A percentile compares a stretch with the other conserved stretches of the same genome.
Conservation (phyloP, 352 stramenopile genomes). For the Pythium scleroteichum region DNA sequence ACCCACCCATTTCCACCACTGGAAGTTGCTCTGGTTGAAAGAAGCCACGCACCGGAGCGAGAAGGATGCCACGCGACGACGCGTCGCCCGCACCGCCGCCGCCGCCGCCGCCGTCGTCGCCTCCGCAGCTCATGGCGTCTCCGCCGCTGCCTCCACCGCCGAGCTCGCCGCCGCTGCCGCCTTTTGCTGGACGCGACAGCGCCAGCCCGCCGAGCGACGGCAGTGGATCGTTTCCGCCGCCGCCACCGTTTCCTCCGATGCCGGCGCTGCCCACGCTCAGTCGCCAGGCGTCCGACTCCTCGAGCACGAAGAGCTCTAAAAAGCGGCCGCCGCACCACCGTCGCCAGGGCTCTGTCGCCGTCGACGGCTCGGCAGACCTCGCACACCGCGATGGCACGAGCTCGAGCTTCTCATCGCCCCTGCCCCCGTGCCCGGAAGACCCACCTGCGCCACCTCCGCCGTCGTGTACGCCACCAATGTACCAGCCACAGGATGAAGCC, state of each 20-base stretch:
- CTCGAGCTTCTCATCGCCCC: conserved; percentile 72
- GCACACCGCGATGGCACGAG: conserved; percentile 26
- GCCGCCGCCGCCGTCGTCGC: conserved; percentile 28
- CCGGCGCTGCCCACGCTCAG: conserved; percentile 17
- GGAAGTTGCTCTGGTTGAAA: conserved; percentile 16
- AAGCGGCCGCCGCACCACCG: conserved; percentile 2
- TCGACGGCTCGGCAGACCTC: background rate
- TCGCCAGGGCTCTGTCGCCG: background rate
- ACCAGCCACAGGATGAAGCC: conserved; percentile 61
- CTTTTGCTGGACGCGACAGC: conserved; percentile 12
- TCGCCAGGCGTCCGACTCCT: conserved; percentile 11
- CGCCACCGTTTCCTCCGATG: conserved; percentile 29
- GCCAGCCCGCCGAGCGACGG: conserved; percentile 23
- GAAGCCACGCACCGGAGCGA: background rate
- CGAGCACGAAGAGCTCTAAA: conserved; percentile 3
- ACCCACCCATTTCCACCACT: conserved; percentile 17
- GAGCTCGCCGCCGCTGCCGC: conserved; percentile 17
- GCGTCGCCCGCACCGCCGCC: conserved; percentile 24
- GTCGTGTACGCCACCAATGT: conserved; percentile 65
- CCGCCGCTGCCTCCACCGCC: conserved; percentile 27
- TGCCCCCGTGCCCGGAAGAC: conserved; percentile 75
- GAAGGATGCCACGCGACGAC: conserved; percentile 19
- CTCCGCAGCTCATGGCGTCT: conserved; percentile 18
- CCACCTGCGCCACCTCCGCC: conserved; percentile 57
- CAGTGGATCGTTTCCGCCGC: conserved; percentile 16